Evolutionary conservation across 768 basidiomycete species (phyloP).

Genomic region (Dendrothele bispora): DNA sequence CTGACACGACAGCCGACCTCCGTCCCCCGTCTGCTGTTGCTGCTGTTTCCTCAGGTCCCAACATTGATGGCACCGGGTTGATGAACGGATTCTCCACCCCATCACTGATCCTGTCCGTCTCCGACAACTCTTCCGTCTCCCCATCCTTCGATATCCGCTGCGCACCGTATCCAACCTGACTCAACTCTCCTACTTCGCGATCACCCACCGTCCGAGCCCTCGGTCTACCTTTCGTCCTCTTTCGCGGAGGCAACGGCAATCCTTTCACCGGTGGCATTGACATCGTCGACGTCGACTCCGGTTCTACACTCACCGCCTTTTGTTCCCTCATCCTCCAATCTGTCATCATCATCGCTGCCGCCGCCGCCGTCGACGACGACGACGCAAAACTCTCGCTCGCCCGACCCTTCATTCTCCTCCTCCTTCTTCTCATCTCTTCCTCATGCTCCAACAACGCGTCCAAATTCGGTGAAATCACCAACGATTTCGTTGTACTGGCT

Average conservation of each 20-base stretch:
- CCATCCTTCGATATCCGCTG: too few species aligned
- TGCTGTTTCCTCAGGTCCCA: too few species aligned
- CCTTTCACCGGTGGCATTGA: slow-evolving; percentile 1
- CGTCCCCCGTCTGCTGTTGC: too few species aligned
- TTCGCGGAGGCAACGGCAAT: slow-evolving; percentile 23
- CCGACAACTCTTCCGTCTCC: too few species aligned
- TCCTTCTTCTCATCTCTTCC: slow-evolving; percentile 38
- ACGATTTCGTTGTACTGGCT: too few species aligned
- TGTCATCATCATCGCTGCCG: too few species aligned
- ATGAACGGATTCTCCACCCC: not conserved
- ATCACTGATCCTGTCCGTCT: not conserved
- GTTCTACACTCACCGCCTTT: not conserved
- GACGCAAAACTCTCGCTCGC: too few species aligned
- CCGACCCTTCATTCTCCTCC: not conserved
- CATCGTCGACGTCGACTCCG: not conserved
- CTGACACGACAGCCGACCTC: too few species aligned
- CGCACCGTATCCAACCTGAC: too few species aligned
- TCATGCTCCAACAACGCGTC: slow-evolving; percentile 62
- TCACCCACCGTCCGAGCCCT: not conserved
- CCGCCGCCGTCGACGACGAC: too few species aligned
- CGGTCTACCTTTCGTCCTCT: not conserved
- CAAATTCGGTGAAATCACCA: slow-evolving; percentile 59
- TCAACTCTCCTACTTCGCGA: not conserved
- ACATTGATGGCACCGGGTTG: not conserved
- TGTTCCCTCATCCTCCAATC: not conserved